phyloP scores from a whole-genome alignment of 257 asterid genomes.

The Vinca minor region DNA sequence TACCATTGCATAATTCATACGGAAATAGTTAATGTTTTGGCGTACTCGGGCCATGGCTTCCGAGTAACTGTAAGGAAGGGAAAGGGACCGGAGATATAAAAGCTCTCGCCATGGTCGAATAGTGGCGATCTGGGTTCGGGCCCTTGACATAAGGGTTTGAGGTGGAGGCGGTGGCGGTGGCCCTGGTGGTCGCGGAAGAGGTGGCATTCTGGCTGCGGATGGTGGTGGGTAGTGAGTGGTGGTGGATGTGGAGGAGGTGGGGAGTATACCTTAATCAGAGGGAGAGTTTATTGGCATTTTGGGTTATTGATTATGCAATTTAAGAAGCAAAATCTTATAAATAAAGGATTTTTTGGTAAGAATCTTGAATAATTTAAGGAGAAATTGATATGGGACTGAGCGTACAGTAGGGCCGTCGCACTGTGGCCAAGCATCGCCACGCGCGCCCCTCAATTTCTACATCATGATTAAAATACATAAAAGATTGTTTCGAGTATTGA shows the following conservation, averaged over 20 bases:
- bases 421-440: no score
- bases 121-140: conserved; percentile 36
- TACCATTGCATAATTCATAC: conserved; percentile 61
- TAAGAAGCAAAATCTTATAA: not conserved
- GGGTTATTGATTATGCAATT: not conserved
- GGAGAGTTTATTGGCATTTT: conserved; percentile 31
- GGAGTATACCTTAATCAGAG: conserved; percentile 26
- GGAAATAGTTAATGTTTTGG: conserved; percentile 63
- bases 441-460: no score
- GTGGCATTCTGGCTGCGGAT: conserved; percentile 31
- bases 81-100: conserved; percentile 38
- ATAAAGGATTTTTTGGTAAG: not conserved
- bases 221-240: conserved; percentile 4
- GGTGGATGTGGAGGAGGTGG: conserved; percentile 16
- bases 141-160: conserved; percentile 21
- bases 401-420: no score
- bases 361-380: not conserved
- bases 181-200: conserved; percentile 24
- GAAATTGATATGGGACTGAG: no score
- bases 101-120: conserved; percentile 70
- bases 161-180: conserved; percentile 5
- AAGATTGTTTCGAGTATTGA: no score
- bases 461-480: no score
- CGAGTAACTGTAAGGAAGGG: conserved; percentile 49
- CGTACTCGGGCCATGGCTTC: conserved; percentile 62